A percentile compares a stretch with the other conserved stretches of the same genome.
These are phyloP conservation scores for Cryptosporidium ryanae DNA, from an alignment of 169 alveolate genomes.

Conservation along the genomic window DNA sequence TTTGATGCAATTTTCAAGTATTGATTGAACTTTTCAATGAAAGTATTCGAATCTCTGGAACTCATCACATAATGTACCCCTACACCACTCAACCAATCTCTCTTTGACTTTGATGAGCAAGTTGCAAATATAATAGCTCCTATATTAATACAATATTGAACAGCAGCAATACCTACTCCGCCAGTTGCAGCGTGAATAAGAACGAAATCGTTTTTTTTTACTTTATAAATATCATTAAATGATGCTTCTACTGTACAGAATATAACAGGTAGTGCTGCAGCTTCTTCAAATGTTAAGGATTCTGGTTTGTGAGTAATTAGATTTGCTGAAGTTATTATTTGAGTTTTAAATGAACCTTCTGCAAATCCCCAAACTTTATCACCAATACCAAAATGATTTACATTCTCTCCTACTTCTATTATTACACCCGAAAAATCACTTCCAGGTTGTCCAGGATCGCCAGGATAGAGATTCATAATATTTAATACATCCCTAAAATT, in stretches of 20 bases:
- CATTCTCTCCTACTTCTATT: constrained; percentile 21
- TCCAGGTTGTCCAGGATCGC: constrained; percentile 73
- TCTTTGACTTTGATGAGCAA: constrained; percentile 49
- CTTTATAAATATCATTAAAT: constrained; percentile 79
- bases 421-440: constrained; percentile 66
- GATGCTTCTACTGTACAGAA: constrained; percentile 73
- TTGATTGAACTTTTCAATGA: constrained; percentile 15
- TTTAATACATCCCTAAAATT: constrained; percentile 85
- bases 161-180: constrained; percentile 77
- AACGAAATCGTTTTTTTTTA: constrained; percentile 76
- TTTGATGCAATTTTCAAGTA: constrained; percentile 29
- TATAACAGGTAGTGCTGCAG: constrained; percentile 77
- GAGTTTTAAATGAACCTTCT: constrained; percentile 51
- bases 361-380: constrained; percentile 74
- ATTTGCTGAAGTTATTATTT: constrained; percentile 39
- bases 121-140: constrained; percentile 77
- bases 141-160: constrained; percentile 64
- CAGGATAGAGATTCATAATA: constrained; percentile 79
- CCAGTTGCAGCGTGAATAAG: constrained; percentile 78
- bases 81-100: constrained; percentile 43
- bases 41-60: constrained; percentile 60
- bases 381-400: constrained; percentile 12
- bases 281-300: constrained; percentile 74
- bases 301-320: constrained; percentile 53
- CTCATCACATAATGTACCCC: constrained; percentile 74